Base-by-base conservation (phyloP, 1,139 yeast species). In the Groenewaldozyma sp. region DNA sequence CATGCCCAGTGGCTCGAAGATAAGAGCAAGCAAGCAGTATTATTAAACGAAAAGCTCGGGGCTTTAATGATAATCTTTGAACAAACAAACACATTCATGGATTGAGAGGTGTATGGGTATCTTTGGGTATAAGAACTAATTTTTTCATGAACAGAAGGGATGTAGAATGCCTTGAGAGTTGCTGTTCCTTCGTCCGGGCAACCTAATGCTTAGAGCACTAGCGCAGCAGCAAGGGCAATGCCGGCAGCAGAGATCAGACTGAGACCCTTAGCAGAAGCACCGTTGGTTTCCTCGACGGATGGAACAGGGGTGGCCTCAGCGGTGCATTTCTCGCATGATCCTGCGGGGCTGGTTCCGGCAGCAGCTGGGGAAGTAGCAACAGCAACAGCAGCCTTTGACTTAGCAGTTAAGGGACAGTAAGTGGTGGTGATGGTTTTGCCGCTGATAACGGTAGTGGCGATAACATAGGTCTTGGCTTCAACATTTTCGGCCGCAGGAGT, bases 401-500 rank as follows among this genome's bases (percentile, higher is more conserved):
- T 24, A 14, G n/a, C 38, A 20, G 38, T 35, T 27, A 31, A 35
- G 17, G 32, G 21, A 4, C 24, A 28, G 33, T 37, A 39, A 5
- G 41, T 34, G 10, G 36, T 18, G 29, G 41, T 39, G 16, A 34
- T 34, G n/a, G 42, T 38, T 11, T 35, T 34, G 14, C 44, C 41
- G 19, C 24, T 29, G 11, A 41, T 41, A 20, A 38, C 38, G 17
- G 44, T 29, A n/a, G 31, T 37, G 11, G 36, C 37, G 32, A 33
- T 34, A n/a, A 14, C 34, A 14, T 24, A 28, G 11, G 37, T 24
- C 6, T 36, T 35, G 17, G 42, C 35, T 9, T 14, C 32, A 6
- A 7, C 33, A 29, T 19, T 7, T 9, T 14, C 33, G 7, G 26
- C n/a, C n/a, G n/a, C n/a, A n/a, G n/a, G n/a, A 24, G 24, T 9